Evolutionary conservation across 1,284 basidiomycete species (phyloP).

Genomic region (Calocybe gambosa): DNA sequence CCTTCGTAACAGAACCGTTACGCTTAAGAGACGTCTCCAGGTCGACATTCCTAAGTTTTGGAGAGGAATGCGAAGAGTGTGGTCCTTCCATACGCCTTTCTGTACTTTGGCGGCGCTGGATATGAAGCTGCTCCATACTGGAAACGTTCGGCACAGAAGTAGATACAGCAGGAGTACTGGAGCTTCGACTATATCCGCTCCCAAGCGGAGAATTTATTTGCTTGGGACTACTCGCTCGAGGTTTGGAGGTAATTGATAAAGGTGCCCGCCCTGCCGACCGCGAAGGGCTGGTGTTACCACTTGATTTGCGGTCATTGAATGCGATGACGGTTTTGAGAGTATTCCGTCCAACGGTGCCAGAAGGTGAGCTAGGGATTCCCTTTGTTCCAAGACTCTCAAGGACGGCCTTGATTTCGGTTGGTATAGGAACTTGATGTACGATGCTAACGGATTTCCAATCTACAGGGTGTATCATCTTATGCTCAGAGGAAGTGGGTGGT

Average conservation of each 20-base stretch:
- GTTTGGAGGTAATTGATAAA: slow-evolving; percentile 26
- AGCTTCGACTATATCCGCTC: slow-evolving; percentile 32
- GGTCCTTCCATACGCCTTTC: slow-evolving; percentile 39
- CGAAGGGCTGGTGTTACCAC: slow-evolving; percentile 33
- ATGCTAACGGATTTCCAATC: slow-evolving; percentile 75
- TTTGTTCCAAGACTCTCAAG: slow-evolving; percentile 47
- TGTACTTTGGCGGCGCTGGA: slow-evolving; percentile 41
- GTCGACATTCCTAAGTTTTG: slow-evolving; percentile 52
- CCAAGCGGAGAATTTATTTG: slow-evolving; percentile 31
- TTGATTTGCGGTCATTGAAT: slow-evolving; percentile 44
- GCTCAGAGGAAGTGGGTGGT: slow-evolving; percentile 52
- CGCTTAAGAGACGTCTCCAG: slow-evolving; percentile 42
- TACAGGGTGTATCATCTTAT: slow-evolving; percentile 56
- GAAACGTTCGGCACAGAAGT: slow-evolving; percentile 36
- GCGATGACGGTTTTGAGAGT: slow-evolving; percentile 28
- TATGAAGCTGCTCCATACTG: slow-evolving; percentile 35
- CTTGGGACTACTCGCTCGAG: slow-evolving; percentile 44
- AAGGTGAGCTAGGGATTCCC: slow-evolving; percentile 21
- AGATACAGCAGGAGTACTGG: slow-evolving; percentile 31
- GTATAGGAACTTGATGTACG: slow-evolving; percentile 64
- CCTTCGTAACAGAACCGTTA: slow-evolving; percentile 31
- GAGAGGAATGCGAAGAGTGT: slow-evolving; percentile 47
- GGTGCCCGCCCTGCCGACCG: slow-evolving; percentile 31
- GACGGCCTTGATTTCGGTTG: slow-evolving; percentile 58
- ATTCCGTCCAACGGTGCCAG: slow-evolving; percentile 18